phyloP scores from a whole-genome alignment of 768 basidiomycete species.

The Cystofilobasidium bisporidii region DNA sequence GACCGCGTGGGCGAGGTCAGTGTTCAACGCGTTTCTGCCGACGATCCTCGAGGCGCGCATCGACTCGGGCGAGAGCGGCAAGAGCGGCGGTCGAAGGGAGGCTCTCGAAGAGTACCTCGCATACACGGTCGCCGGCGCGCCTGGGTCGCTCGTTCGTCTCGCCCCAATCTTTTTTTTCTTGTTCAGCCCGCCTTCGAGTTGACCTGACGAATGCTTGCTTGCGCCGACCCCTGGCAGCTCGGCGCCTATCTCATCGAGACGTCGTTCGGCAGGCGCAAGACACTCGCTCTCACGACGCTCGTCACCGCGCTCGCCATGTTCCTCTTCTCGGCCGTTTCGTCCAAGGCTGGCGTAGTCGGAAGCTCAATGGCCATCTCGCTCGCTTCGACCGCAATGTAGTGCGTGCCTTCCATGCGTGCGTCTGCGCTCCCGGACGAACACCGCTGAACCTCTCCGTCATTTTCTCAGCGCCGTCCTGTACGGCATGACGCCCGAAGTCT shows the following conservation, averaged over 20 bases:
- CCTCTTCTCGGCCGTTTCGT: slow-evolving; percentile 54
- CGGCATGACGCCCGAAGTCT: slow-evolving; percentile 77
- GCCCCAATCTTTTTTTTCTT: neutral
- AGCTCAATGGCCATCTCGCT: slow-evolving; percentile 70
- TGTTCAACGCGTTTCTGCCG: slow-evolving; percentile 88
- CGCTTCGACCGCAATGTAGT: slow-evolving; percentile 54
- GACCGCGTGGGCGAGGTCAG: slow-evolving; percentile 43
- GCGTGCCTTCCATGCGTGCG: slow-evolving; percentile 5
- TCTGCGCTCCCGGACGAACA: slow-evolving; percentile 46
- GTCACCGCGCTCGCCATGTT: slow-evolving; percentile 64
- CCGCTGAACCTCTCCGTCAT: neutral
- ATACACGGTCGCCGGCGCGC: slow-evolving; percentile 73
- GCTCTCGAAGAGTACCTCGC: slow-evolving; percentile 75
- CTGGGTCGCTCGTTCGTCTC: slow-evolving; percentile 63
- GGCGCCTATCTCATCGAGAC: slow-evolving; percentile 75
- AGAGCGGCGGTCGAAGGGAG: slow-evolving; percentile 36
- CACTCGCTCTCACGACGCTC: slow-evolving; percentile 46
- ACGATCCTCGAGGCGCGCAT: slow-evolving; percentile 64
- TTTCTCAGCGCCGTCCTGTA: slow-evolving; percentile 28
- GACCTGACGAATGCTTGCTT: too few relatives aligned
- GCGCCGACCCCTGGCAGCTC: slow-evolving; percentile 45
- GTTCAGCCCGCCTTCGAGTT: neutral
- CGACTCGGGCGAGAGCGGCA: slow-evolving; percentile 25
- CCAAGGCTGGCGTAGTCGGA: slow-evolving; percentile 52
- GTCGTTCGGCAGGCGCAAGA: slow-evolving; percentile 54